phyloP scores from a whole-genome alignment of 352 stramenopile genomes.

The Globisporangium irregulare region DNA sequence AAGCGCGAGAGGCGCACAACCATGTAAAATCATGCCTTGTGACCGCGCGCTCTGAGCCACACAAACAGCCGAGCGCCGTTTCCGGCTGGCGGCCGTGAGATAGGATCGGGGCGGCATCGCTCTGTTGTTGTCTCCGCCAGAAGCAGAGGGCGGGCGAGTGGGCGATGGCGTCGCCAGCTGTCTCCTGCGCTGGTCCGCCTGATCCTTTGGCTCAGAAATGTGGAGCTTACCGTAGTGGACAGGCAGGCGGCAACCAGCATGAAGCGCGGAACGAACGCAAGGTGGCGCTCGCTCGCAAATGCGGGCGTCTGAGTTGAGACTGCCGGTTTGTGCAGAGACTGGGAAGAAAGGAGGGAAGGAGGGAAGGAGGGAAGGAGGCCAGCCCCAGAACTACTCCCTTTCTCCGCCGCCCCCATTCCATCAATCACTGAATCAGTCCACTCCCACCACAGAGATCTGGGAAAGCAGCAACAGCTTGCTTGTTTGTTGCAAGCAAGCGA shows the following conservation, averaged over 20 bases:
- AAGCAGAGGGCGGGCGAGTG: background rate
- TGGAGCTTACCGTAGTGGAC: background rate
- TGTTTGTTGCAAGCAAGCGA: too few species aligned
- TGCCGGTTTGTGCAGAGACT: background rate
- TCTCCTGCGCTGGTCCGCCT: background rate
- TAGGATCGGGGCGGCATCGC: slow-evolving; percentile 2
- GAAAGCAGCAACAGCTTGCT: background rate
- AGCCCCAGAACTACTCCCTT: background rate
- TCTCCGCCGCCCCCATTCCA: too few species aligned
- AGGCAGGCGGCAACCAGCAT: slow-evolving; percentile 7
- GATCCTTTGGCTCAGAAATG: background rate
- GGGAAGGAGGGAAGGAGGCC: background rate
- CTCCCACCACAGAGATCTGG: too few species aligned
- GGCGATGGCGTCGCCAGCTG: background rate
- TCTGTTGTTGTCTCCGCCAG: background rate
- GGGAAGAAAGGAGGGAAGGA: background rate
- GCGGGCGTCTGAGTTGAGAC: background rate
- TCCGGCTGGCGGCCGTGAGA: slow-evolving; percentile 7
- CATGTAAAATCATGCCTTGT: slow-evolving; percentile 11
- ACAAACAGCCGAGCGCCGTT: background rate
- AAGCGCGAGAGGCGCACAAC: background rate
- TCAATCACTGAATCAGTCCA: too few species aligned
- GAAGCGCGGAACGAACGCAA: slow-evolving; percentile 17
- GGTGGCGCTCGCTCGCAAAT: background rate
- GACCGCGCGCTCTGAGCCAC: background rate